These are phyloP conservation scores for Physcomitrellopsis africana DNA, from an alignment of 225 moss, liverwort and hornwort genomes.

Conservation along the genomic window DNA sequence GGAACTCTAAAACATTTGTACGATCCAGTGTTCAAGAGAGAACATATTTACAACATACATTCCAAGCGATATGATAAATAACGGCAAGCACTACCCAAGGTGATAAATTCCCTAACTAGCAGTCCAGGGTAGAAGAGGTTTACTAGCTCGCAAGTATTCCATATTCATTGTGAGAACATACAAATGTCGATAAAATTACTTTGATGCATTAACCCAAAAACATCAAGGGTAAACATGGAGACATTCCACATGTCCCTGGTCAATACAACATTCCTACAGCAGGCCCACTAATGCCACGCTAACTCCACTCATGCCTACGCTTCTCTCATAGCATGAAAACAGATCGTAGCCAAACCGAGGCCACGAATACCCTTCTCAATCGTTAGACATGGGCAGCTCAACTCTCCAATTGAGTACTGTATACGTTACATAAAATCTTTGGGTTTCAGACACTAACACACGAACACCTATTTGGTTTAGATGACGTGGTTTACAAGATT, in stretches of 20 bases:
- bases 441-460: conserved; percentile 7
- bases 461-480: not conserved
- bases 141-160: too few species aligned
- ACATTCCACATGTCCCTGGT: not conserved
- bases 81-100: too few species aligned
- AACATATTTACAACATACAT: too few species aligned
- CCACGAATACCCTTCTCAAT: not conserved
- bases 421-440: conserved; percentile 23
- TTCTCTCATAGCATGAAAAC: not conserved
- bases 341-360: conserved; percentile 2
- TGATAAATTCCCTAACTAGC: too few species aligned
- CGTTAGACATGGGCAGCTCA: not conserved
- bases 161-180: not conserved
- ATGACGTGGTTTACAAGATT: not conserved
- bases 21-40: too few species aligned
- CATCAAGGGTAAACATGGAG: conserved; percentile 9
- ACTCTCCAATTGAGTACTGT: conserved; percentile 5
- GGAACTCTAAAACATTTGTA: too few species aligned
- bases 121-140: too few species aligned
- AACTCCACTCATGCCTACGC: not conserved
- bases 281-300: not conserved
- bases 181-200: not conserved
- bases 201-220: not conserved
- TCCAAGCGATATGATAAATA: too few species aligned
- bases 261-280: not conserved